These are phyloP conservation scores for Starmerella tilneyi DNA, from an alignment of 805 yeast genomes.

Conservation along the genomic window DNA sequence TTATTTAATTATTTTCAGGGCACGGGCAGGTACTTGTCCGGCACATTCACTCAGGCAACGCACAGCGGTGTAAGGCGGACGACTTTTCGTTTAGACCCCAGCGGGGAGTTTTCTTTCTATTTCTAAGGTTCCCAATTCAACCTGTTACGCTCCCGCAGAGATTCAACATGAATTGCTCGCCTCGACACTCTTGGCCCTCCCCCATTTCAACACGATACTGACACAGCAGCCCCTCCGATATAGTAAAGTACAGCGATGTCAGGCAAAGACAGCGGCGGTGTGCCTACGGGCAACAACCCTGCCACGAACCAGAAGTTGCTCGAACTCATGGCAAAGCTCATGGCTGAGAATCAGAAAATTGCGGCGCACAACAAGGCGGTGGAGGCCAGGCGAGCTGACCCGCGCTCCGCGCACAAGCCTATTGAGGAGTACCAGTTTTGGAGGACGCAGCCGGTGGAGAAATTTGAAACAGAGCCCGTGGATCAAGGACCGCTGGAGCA, in stretches of 20 bases:
- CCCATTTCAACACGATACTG: no score
- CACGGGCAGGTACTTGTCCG: background rate
- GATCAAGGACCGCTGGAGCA: constrained; percentile 34
- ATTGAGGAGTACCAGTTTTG: constrained; percentile 92
- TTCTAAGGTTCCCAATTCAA: no score
- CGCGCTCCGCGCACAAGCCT: constrained; percentile 29
- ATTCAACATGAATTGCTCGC: no score
- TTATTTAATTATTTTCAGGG: constrained; percentile 20
- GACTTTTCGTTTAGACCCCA: background rate
- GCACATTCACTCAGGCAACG: background rate
- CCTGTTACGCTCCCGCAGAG: no score
- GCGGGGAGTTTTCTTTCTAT: no score
- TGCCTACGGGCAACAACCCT: background rate
- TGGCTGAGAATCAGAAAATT: constrained; percentile 12
- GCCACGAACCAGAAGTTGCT: constrained; percentile 15
- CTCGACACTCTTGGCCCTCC: no score
- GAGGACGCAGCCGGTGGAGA: constrained; percentile 93
- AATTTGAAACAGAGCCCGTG: constrained; percentile 58
- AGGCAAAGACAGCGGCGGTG: background rate
- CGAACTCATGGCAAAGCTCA: constrained; percentile 20
- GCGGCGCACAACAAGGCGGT: background rate
- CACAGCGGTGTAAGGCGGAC: background rate
- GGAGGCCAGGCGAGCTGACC: constrained; percentile 2
- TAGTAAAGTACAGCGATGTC: background rate
- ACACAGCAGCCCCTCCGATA: no score